Percentiles rank a stretch among this genome's conserved stretches.
Conservation (phyloP, 768 basidiomycete species). For the Calocybe cyanea region DNA sequence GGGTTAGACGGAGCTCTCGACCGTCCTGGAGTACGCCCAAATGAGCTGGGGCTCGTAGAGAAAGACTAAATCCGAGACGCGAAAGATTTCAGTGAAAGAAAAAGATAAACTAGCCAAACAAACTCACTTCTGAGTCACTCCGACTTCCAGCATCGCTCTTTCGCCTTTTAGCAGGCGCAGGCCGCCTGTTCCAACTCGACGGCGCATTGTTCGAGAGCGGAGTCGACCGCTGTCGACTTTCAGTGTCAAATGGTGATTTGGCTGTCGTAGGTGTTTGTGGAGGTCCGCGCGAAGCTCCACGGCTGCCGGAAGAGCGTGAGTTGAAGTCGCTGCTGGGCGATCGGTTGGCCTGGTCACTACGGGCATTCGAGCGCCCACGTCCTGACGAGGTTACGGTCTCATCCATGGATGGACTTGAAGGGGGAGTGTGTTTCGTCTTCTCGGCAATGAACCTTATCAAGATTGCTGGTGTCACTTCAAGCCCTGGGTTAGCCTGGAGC, state of each 20-base stretch:
- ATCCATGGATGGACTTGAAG: slow-evolving; percentile 33
- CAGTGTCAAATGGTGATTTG: slow-evolving; percentile 64
- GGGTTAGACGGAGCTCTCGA: slow-evolving; percentile 74
- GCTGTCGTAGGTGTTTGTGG: slow-evolving; percentile 55
- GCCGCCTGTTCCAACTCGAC: slow-evolving; percentile 71
- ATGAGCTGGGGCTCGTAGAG: slow-evolving; percentile 39
- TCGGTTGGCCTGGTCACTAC: slow-evolving; percentile 28
- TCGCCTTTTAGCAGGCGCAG: slow-evolving; percentile 60
- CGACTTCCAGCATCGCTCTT: slow-evolving; percentile 72
- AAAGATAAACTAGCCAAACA: slow-evolving; percentile 8
- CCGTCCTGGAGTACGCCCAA: slow-evolving; percentile 42
- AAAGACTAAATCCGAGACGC: slow-evolving; percentile 33
- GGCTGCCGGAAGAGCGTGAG: slow-evolving; percentile 40
- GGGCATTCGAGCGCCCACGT: slow-evolving; percentile 34
- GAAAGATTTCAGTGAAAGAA: slow-evolving; percentile 1
- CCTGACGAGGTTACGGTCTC: slow-evolving; percentile 27
- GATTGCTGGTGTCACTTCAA: slow-evolving; percentile 66
- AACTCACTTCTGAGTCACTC: slow-evolving; percentile 74
- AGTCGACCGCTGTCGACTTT: slow-evolving; percentile 65
- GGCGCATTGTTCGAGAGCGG: slow-evolving; percentile 59
- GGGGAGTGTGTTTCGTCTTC: slow-evolving; percentile 45
- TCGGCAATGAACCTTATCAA: slow-evolving; percentile 63
- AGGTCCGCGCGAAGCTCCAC: slow-evolving; percentile 48
- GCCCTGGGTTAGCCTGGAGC: slow-evolving; percentile 53
- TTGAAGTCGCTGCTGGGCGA: slow-evolving; percentile 50